Evolutionary conservation across 805 yeast genomes (phyloP).

Genomic region (Candida pseudofarinosa): DNA sequence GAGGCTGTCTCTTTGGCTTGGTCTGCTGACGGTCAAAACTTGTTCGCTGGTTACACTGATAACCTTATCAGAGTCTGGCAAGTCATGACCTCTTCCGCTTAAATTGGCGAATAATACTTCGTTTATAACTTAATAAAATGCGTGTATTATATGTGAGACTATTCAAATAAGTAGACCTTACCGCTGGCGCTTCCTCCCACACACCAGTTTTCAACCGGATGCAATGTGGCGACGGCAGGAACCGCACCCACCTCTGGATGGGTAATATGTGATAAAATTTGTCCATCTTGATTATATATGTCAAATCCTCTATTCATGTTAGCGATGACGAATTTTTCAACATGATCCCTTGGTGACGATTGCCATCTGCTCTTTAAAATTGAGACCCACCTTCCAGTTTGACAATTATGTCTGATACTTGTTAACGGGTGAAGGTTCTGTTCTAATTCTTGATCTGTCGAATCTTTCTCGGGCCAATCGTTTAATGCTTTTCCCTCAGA

Average conservation of each 20-base stretch:
- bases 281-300: constrained; percentile 72
- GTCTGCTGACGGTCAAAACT: constrained; percentile 99
- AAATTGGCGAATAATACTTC: constrained; percentile 12
- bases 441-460: constrained; percentile 17
- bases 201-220: constrained; percentile 83
- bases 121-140: constrained; percentile 2
- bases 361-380: constrained; percentile 91
- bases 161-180: constrained; percentile 62
- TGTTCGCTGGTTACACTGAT: constrained; percentile 99
- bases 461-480: constrained; percentile 5
- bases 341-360: constrained; percentile 58
- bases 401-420: constrained; percentile 83
- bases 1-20: constrained; percentile 97
- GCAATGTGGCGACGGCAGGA: constrained; percentile 85
- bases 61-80: constrained; percentile 99
- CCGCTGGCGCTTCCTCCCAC: constrained; percentile 96
- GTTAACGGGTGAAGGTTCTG: constrained; percentile 54
- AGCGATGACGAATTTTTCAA: constrained; percentile 84
- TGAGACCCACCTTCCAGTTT: constrained; percentile 96
- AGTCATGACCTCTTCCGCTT: constrained; percentile 84
- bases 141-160: constrained; percentile 7
- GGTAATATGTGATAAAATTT: constrained; percentile 70
- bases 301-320: constrained; percentile 90
- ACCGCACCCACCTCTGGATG: constrained; percentile 72
- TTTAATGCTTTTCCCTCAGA: constrained; percentile 14